Evolutionary conservation across 129 eudicot species (phyloP), one percentile per base, ranked within the genome.

Genomic region (Tagetes erecta): DNA sequence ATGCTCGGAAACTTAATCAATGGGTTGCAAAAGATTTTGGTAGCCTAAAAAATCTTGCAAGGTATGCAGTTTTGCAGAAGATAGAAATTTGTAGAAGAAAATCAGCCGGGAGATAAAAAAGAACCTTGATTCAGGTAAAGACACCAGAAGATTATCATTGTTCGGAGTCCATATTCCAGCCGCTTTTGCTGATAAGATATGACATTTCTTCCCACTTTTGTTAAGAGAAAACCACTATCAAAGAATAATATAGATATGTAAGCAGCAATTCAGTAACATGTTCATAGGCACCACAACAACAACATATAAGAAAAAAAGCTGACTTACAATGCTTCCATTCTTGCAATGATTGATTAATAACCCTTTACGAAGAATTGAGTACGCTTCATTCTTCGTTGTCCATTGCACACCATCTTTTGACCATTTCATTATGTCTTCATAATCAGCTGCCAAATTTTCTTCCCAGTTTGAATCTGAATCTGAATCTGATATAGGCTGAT

Each of bases 131-230:
- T 63, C 71, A 0, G 50, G 46, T 20, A 20, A 33, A n/a, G 63
- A 63, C 51, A 4, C 0, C 63, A 59, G 49, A 0, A 1, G 13
- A 6, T 0, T 1, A 2, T 6, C 0, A 0, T 9, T 1, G 1
- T 46, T 9, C 51, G 1, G 9, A 3, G 9, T 9, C 8, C 10
- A 1, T 38, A 2, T 14, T 8, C 5, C 35, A 63, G 39, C 39
- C 27, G 6, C 6, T 74, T 39, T 47, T 74, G 72, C 13, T 2
- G 79, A 49, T 27, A 36, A 12, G 71, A 74, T 74, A 1, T 35
- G 37, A 27, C 64, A 49, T 35, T 47, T 74, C 64, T 74, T 74
- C 40, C 53, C 79, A 63, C 50, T 74, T 46, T 50, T 64, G 8
- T 39, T 52, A 5, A 63, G 42, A 36, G 52, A 74, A 44, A 36